phyloP scores from a whole-genome alignment of 2,329 filamentous ascomycete species.

The Trichoderma sp. region DNA sequence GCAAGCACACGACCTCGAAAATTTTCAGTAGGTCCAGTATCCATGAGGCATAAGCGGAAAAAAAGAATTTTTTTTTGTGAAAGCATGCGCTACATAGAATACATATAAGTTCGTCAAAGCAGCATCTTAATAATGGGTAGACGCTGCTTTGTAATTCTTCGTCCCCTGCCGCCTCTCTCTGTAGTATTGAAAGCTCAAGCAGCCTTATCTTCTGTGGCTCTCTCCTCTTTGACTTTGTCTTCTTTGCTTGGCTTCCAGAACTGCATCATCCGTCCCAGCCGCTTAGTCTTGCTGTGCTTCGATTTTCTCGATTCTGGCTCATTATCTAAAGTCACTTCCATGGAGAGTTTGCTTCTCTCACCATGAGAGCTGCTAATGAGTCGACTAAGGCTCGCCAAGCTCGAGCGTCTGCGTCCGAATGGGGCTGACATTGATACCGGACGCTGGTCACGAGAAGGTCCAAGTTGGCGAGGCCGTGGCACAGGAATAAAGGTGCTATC shows the following conservation, averaged over 20 bases:
- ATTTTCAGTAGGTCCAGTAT: conserved; percentile 26
- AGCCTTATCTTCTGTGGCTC: conserved; percentile 29
- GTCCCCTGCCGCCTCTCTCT: conserved; percentile 1
- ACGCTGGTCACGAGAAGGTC: conserved; percentile 56
- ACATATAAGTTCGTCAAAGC: conserved; percentile 44
- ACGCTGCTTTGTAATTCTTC: conserved; percentile 22
- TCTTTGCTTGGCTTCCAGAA: conserved; percentile 72
- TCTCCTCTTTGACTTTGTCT: conserved; percentile 31
- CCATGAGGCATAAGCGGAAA: conserved; percentile 19
- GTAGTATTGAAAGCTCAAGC: conserved; percentile 32
- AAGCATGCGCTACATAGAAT: conserved; percentile 45
- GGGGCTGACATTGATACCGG: conserved; percentile 64
- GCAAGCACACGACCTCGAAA: conserved; percentile 22
- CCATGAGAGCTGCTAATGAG: conserved; percentile 76
- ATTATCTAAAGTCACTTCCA: conserved; percentile 63
- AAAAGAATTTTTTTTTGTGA: conserved; percentile 8
- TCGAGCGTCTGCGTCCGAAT: conserved; percentile 72
- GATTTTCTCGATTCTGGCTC: conserved; percentile 58
- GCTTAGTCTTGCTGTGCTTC: conserved; percentile 67
- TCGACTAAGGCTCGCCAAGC: conserved; percentile 75
- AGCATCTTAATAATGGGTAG: conserved; percentile 24
- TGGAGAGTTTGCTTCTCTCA: conserved; percentile 74
- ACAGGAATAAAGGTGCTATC: conserved; percentile 60
- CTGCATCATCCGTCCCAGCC: conserved; percentile 74
- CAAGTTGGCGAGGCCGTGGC: conserved; percentile 53